Conservation (phyloP, 2,329 filamentous ascomycete genomes). For the Phaeosphaeria sp. region DNA sequence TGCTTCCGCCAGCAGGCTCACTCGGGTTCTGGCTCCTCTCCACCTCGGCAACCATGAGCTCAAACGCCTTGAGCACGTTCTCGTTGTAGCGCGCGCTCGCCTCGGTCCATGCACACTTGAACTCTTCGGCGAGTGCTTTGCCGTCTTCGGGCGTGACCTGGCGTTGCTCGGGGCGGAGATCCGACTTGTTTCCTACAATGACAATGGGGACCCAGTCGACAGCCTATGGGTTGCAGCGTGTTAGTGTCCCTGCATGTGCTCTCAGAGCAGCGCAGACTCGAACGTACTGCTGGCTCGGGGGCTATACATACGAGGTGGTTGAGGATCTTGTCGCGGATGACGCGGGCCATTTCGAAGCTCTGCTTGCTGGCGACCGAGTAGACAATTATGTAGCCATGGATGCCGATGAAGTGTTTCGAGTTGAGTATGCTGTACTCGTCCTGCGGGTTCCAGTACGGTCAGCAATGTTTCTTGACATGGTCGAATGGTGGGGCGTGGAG, state of each 20-base stretch:
- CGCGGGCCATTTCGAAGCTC: slow-evolving; percentile 96
- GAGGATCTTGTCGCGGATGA: slow-evolving; percentile 95
- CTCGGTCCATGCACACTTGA: slow-evolving; percentile 93
- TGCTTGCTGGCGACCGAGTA: slow-evolving; percentile 96
- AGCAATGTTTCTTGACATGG: slow-evolving; percentile 19
- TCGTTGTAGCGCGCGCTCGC: slow-evolving; percentile 93
- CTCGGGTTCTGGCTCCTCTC: slow-evolving; percentile 92
- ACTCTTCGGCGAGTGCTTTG: slow-evolving; percentile 81
- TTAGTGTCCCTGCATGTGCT: slow-evolving; percentile 10
- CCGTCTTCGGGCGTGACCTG: slow-evolving; percentile 89
- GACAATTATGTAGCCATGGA: slow-evolving; percentile 97
- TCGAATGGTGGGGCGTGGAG: slow-evolving; percentile 19
- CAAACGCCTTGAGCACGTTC: slow-evolving; percentile 91
- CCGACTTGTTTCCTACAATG: slow-evolving; percentile 96
- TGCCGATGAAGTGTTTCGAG: slow-evolving; percentile 98
- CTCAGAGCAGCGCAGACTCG: neutral
- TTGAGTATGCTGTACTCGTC: slow-evolving; percentile 99
- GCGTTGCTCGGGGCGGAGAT: slow-evolving; percentile 89
- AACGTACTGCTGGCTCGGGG: slow-evolving; percentile 5
- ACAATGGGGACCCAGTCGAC: slow-evolving; percentile 91
- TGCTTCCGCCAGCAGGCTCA: slow-evolving; percentile 79
- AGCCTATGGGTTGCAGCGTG: slow-evolving; percentile 62
- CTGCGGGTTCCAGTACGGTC: slow-evolving; percentile 52
- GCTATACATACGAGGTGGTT: slow-evolving; percentile 79
- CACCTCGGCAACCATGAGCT: slow-evolving; percentile 91